Conservation (phyloP, 164 flowering plant species). For the Vitis amurensis region DNA sequence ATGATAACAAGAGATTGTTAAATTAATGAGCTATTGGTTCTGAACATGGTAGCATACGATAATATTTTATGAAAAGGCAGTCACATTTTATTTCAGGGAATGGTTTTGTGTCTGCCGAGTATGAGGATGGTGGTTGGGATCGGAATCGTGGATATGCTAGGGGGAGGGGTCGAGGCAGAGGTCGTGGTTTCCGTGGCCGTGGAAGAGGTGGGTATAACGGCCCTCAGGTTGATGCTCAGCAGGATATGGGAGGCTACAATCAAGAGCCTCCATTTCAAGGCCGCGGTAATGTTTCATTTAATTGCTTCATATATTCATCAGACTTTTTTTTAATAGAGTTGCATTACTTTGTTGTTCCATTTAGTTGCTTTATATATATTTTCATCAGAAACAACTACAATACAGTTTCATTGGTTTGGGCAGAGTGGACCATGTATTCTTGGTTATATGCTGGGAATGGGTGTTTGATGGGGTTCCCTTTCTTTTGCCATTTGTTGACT, state of each 20-base stretch:
- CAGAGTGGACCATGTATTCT: too few species aligned
- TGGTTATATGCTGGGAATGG: too few species aligned
- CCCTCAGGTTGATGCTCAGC: conserved; percentile 48
- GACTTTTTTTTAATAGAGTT: too few species aligned
- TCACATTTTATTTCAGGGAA: conserved; percentile 44
- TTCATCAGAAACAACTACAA: too few species aligned
- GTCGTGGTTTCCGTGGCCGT: conserved; percentile 66
- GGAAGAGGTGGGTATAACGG: conserved; percentile 77
- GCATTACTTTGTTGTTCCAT: too few species aligned
- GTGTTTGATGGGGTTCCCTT: too few species aligned
- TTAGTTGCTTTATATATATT: too few species aligned
- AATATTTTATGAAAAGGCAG: not conserved
- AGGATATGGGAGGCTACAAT: conserved; percentile 58
- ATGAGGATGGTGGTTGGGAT: conserved; percentile 86
- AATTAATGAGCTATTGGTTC: too few species aligned
- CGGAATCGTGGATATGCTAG: conserved; percentile 46
- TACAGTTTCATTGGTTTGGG: too few species aligned
- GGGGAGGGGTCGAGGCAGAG: conserved; percentile 74
- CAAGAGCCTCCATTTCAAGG: conserved; percentile 52
- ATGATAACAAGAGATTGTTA: too few species aligned
- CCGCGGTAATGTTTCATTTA: conserved; percentile 39
- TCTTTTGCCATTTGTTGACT: too few species aligned
- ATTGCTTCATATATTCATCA: too few species aligned
- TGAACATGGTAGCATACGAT: not conserved
- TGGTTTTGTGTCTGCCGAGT: conserved; percentile 54